phyloP scores from a whole-genome alignment of 1,284 basidiomycete species.

The Malassezia slooffiae region DNA sequence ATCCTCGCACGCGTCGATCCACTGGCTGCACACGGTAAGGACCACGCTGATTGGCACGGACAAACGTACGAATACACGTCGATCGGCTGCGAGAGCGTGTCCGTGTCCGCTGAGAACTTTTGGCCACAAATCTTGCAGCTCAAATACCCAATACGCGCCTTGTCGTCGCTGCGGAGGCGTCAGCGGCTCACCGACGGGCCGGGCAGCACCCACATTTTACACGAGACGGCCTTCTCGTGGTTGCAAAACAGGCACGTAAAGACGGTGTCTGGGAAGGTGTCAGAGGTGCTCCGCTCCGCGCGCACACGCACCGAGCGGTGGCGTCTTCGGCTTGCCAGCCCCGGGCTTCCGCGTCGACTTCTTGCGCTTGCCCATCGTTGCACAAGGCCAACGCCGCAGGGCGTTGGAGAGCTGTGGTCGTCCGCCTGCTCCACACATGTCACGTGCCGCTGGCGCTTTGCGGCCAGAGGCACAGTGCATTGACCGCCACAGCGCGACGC shows the following conservation, averaged over 20 bases:
- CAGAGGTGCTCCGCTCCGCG: neutral
- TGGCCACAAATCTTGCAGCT: slow-evolving; percentile 44
- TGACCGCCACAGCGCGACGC: neutral
- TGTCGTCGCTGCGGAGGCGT: slow-evolving; percentile 46
- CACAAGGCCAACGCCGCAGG: neutral
- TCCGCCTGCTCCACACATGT: neutral
- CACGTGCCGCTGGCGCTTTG: slow-evolving; percentile 4
- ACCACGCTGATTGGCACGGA: neutral
- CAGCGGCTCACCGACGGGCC: neutral
- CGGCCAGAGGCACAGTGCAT: neutral
- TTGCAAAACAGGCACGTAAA: slow-evolving; percentile 65
- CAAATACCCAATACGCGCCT: slow-evolving; percentile 32
- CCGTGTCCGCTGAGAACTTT: slow-evolving; percentile 34
- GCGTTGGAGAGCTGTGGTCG: neutral
- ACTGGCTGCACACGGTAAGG: slow-evolving; percentile 50
- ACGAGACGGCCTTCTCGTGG: slow-evolving; percentile 76
- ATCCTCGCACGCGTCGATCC: slow-evolving; percentile 80
- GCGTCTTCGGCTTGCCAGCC: slow-evolving; percentile 23
- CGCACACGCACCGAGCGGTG: slow-evolving; percentile 28
- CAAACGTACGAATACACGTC: slow-evolving; percentile 64
- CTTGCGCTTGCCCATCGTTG: slow-evolving; percentile 37
- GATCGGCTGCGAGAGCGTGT: slow-evolving; percentile 72
- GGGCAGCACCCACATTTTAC: slow-evolving; percentile 70
- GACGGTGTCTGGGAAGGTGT: slow-evolving; percentile 40
- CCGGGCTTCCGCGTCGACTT: slow-evolving; percentile 28